Percentiles rank a stretch among this genome's conserved stretches.
These are phyloP conservation scores for Penicillium sp. DNA, from an alignment of 2,329 filamentous ascomycete genomes.

Conservation along the genomic window DNA sequence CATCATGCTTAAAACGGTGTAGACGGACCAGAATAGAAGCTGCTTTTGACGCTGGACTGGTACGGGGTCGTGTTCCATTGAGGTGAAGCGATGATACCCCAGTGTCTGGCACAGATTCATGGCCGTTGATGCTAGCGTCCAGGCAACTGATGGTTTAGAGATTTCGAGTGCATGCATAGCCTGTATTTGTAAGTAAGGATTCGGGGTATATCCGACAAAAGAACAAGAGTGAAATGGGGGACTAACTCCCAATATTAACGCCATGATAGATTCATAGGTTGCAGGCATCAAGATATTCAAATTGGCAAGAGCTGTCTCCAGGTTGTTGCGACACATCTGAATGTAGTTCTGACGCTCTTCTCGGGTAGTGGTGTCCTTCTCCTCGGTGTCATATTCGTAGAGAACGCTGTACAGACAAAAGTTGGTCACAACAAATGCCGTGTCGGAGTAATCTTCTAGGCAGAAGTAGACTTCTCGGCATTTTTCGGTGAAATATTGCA, in stretches of 20 bases:
- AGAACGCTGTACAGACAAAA: conserved; percentile 40
- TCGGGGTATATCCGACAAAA: neutral
- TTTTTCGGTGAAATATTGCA: conserved; percentile 34
- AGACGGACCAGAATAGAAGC: conserved; percentile 58
- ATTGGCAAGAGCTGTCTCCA: conserved; percentile 45
- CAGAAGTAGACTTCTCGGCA: conserved; percentile 45
- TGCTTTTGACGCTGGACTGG: conserved; percentile 30
- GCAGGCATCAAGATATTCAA: conserved; percentile 58
- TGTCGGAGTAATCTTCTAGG: conserved; percentile 40
- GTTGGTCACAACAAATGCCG: conserved; percentile 40
- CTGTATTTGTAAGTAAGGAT: conserved; percentile 33
- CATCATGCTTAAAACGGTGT: conserved; percentile 58
- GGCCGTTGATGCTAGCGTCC: conserved; percentile 60
- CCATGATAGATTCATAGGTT: conserved; percentile 55
- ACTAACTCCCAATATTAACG: conserved; percentile 57
- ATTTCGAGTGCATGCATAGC: conserved; percentile 61
- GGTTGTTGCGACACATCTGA: conserved; percentile 41
- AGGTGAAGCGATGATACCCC: conserved; percentile 52
- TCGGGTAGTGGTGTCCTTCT: conserved; percentile 16
- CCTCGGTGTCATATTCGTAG: conserved; percentile 25
- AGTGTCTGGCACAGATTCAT: conserved; percentile 60
- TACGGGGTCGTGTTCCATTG: conserved; percentile 25
- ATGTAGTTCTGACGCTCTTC: conserved; percentile 31
- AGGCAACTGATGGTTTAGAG: conserved; percentile 61
- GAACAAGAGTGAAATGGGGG: neutral